Conservation (phyloP, 345 rosid species). For the Corymbia maculata region DNA sequence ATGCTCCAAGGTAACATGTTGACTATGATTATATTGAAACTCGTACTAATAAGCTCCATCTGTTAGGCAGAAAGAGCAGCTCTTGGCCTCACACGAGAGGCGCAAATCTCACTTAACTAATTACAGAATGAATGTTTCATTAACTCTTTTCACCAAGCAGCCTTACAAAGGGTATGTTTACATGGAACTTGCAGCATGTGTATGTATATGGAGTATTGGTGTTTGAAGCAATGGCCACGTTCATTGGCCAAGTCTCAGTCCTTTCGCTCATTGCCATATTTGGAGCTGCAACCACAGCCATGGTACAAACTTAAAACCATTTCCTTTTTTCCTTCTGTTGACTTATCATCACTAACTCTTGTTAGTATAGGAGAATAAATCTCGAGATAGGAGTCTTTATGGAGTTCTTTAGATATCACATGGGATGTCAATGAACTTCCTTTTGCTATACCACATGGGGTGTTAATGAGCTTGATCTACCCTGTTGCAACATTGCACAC, state of each 20-base stretch:
- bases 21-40: background rate
- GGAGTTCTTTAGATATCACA: background rate
- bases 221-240: conserved; percentile 95
- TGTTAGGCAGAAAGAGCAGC: background rate
- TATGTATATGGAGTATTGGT: conserved; percentile 83
- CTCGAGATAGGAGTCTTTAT: background rate
- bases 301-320: conserved; percentile 30
- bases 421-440: background rate
- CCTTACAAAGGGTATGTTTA: background rate
- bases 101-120: background rate
- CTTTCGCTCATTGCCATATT: conserved; percentile 86
- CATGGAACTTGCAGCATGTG: conserved; percentile 38
- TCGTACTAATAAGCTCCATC: background rate
- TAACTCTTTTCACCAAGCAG: background rate
- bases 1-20: conserved; percentile 59
- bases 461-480: background rate
- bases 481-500: background rate
- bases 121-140: background rate
- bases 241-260: conserved; percentile 90
- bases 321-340: background rate
- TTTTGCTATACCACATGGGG: background rate
- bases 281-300: conserved; percentile 97
- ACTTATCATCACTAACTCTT: background rate
- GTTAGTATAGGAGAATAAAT: background rate
- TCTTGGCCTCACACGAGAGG: background rate